phyloP scores from a whole-genome alignment of 1,284 basidiomycete genomes.

The Coniferiporia weirii region DNA sequence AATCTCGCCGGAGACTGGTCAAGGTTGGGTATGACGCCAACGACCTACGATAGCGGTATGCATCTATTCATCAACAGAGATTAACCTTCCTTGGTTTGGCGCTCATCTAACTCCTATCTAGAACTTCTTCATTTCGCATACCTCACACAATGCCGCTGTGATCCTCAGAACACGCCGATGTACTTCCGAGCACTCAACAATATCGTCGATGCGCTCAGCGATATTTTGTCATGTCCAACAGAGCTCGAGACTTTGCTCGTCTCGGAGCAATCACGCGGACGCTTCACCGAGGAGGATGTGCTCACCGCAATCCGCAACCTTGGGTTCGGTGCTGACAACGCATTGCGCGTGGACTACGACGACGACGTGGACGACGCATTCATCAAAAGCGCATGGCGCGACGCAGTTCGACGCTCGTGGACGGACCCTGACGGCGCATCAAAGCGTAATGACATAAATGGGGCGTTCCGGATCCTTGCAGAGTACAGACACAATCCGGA shows the following conservation, averaged over 20 bases:
- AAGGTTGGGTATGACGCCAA: constrained; percentile 56
- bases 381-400: constrained; percentile 62
- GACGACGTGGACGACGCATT: constrained; percentile 65
- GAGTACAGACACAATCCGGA: constrained; percentile 48
- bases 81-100: neutral
- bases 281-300: constrained; percentile 56
- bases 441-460: constrained; percentile 47
- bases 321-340: constrained; percentile 60
- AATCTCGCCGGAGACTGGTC: constrained; percentile 38
- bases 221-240: constrained; percentile 36
- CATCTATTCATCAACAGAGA: neutral
- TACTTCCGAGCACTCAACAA: constrained; percentile 57
- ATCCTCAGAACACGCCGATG: constrained; percentile 52
- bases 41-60: constrained; percentile 58
- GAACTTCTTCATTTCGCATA: constrained; percentile 73
- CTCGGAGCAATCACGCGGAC: constrained; percentile 55
- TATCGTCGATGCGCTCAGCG: constrained; percentile 44
- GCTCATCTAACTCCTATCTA: constrained; percentile 26
- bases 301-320: constrained; percentile 41
- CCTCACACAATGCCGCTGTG: constrained; percentile 71
- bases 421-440: constrained; percentile 42
- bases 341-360: constrained; percentile 58
- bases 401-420: constrained; percentile 59
- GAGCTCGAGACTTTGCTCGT: constrained; percentile 50
- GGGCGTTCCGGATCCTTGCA: constrained; percentile 60